Evolutionary conservation across 2,329 filamentous ascomycete species (phyloP).

Genomic region (Ceratocystis colombiana): DNA sequence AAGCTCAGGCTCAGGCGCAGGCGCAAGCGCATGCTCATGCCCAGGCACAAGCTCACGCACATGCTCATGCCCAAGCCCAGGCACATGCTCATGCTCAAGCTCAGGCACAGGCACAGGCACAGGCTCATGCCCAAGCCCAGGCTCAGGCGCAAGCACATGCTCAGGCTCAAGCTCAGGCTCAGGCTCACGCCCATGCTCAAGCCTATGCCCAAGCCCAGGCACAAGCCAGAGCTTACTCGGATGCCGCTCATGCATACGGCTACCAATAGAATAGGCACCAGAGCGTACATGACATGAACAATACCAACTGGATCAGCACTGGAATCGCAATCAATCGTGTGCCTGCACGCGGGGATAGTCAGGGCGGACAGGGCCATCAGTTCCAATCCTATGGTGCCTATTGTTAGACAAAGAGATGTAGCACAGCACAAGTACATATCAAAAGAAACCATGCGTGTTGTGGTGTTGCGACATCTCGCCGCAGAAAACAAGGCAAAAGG

Average conservation of each 20-base stretch:
- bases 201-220: conserved; percentile 20
- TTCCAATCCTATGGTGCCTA: neutral
- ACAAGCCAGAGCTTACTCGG: conserved; percentile 19
- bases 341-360: neutral
- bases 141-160: conserved; percentile 22
- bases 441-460: neutral
- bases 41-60: neutral
- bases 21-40: conserved; percentile 21
- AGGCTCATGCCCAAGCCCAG: neutral
- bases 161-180: conserved; percentile 22
- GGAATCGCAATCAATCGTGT: neutral
- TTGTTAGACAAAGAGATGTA: neutral
- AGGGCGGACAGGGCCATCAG: neutral
- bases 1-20: conserved; percentile 21
- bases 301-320: neutral
- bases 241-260: conserved; percentile 18
- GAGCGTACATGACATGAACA: conserved; percentile 4
- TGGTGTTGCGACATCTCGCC: neutral
- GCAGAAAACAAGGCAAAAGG: neutral
- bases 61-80: conserved; percentile 10
- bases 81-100: conserved; percentile 18
- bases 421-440: neutral
- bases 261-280: conserved; percentile 20
- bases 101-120: neutral
- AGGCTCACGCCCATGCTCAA: conserved; percentile 17